phyloP scores from a whole-genome alignment of 1,139 yeast species.

The Geotrichum aggregatum region DNA sequence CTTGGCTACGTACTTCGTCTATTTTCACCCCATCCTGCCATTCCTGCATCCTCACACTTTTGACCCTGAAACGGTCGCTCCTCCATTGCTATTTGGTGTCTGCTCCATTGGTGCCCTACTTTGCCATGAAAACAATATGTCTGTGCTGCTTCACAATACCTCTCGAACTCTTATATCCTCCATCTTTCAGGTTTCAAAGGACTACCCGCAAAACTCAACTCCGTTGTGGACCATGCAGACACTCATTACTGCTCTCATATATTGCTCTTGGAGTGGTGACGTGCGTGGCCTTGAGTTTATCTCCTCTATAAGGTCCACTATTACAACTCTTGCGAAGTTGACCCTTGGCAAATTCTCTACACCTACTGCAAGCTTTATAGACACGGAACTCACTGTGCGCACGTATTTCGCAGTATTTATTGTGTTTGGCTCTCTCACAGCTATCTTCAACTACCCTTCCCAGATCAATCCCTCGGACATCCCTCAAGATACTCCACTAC shows the following conservation, averaged over 20 bases:
- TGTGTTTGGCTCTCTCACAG: slow-evolving; percentile 35
- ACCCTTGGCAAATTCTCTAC: slow-evolving; percentile 18
- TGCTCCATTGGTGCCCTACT: slow-evolving; percentile 38
- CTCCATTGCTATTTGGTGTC: slow-evolving; percentile 36
- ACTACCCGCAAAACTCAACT: slow-evolving; percentile 22
- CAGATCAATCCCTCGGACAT: slow-evolving; percentile 7
- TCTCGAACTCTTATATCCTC: slow-evolving; percentile 29
- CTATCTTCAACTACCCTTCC: slow-evolving; percentile 34
- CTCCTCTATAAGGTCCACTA: slow-evolving; percentile 29
- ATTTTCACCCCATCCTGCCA: slow-evolving; percentile 38
- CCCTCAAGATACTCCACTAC: slow-evolving; percentile 25
- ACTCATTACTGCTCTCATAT: slow-evolving; percentile 32
- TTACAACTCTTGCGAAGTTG: slow-evolving; percentile 29
- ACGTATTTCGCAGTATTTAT: slow-evolving; percentile 35
- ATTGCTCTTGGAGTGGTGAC: slow-evolving; percentile 37
- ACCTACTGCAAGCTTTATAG: slow-evolving; percentile 10
- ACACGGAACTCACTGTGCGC: slow-evolving; percentile 34
- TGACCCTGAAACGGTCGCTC: slow-evolving; percentile 33
- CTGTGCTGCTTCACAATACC: slow-evolving; percentile 31
- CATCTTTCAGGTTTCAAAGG: slow-evolving; percentile 14
- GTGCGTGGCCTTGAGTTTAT: slow-evolving; percentile 36
- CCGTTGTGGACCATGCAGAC: slow-evolving; percentile 37
- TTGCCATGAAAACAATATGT: slow-evolving; percentile 33
- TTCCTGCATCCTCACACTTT: slow-evolving; percentile 38
- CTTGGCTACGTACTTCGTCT: slow-evolving; percentile 35